Evolutionary conservation across 352 stramenopile genomes (phyloP), one percentile per base, ranked within the genome.

Genomic region (Peronosclerospora sorghi): DNA sequence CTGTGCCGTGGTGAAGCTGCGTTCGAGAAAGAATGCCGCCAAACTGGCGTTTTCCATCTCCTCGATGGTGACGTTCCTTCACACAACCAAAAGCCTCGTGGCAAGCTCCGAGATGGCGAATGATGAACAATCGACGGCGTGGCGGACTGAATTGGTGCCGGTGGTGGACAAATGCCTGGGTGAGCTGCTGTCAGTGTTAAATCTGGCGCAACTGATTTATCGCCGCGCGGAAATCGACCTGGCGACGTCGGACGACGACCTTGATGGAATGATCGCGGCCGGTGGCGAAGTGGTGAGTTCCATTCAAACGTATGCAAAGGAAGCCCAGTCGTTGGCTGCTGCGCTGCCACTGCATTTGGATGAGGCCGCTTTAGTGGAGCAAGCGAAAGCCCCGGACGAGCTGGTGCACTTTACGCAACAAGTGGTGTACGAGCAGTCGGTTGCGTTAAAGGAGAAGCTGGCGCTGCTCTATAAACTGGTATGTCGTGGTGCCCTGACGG

Each of bases 401-500:
- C 41, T 83, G 8, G 53, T 65, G n/a, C 37, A 49, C 19, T 81
- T 83, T 17, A 55, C 59, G 14, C 62, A 78, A 39, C 47, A 76
- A 20, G 59, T 57, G 24, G 46, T 86, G 18, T 61, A 73, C 0
- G 45, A 58, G 5, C 45, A 69, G 17, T 48, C 79, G 8, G 46
- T 62, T 3, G 65, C 75, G 5, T 56, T 88, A 19, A 86, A 86
- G 36, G 74, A 85, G 34, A 74, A 73, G 19, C 34, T 88, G 15
- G 56, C 65, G 0, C 59, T 66, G 27, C 41, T 87, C 15, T 86
- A 76, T 54, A 91, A 91, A 44, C 43, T 71, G 10, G 76, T 86
- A n/a, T 86, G 73, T 21, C 72, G 78, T 23, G 79, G 79, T 13
- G 68, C 73, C 1, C 84, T 91, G n/a, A n/a, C n/a, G n/a, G n/a